Evolutionary conservation across 78 protist genomes (phyloP).

Genomic region (Bodo saltans): DNA sequence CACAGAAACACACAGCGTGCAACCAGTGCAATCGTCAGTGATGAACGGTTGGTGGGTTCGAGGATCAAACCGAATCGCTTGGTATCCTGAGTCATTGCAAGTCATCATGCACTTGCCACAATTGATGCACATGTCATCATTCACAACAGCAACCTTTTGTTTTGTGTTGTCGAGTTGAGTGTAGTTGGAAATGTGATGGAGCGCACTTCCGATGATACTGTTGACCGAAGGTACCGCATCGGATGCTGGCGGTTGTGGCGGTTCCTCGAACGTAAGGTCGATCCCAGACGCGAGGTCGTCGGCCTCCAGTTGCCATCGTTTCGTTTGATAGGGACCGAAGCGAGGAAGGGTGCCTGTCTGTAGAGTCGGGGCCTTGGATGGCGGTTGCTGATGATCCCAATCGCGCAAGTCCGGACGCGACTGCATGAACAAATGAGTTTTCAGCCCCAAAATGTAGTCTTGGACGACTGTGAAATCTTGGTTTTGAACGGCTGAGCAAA

Average conservation of each 20-base stretch:
- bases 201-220: conserved; percentile 55
- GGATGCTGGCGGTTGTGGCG: background rate
- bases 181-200: conserved; percentile 65
- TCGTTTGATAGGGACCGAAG: conserved; percentile 29
- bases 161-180: conserved; percentile 52
- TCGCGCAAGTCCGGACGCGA: conserved; percentile 65
- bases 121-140: conserved; percentile 90
- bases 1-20: conserved; percentile 74
- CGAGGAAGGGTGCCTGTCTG: conserved; percentile 19
- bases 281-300: background rate
- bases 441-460: conserved; percentile 87
- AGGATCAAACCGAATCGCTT: conserved; percentile 68
- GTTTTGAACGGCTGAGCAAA: conserved; percentile 87
- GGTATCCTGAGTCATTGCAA: conserved; percentile 42
- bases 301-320: background rate
- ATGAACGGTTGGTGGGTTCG: conserved; percentile 81
- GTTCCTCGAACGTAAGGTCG: background rate
- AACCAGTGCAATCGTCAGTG: conserved; percentile 85
- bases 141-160: conserved; percentile 86
- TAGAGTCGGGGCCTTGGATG: conserved; percentile 3
- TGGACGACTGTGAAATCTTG: conserved; percentile 89
- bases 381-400: conserved; percentile 85
- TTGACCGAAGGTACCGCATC: conserved; percentile 13
- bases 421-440: conserved; percentile 74
- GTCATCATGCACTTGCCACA: conserved; percentile 95